Evolutionary conservation across 495 filamentous ascomycete species (phyloP), one percentile per base, ranked within the genome.

Genomic region (Trichoderma gamsii): DNA sequence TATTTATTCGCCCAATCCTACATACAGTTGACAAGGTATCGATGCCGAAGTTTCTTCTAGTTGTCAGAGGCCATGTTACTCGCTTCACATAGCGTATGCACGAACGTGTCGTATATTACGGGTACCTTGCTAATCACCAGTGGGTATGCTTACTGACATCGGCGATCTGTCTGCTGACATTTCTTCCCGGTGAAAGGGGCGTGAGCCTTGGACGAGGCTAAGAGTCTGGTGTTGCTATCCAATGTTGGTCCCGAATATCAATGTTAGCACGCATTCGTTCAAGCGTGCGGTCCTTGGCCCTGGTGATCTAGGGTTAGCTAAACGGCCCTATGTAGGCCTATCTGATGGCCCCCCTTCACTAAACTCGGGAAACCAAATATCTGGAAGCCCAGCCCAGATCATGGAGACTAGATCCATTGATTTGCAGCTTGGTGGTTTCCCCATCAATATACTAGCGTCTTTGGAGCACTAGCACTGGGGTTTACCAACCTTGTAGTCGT

Each of bases 131-230:
- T 21, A 32, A 25, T n/a, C 21, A 21, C 4, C 25, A 61, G 56
- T 16, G n/a, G 56, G 56, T 21, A 11, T 32, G 56, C 56, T 32
- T 61, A 25, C 56, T 61, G 56, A 32, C 56, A 29, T 61, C 56
- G 56, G 25, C 56, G 56, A 61, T 27, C 27, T 29, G 56, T 61
- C 27, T 61, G 56, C 56, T 32, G 25, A 61, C 56, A 32, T 4
- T 2, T 61, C n/a, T 61, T 61, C 25, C 27, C 9, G 27, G n/a
- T 11, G 13, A 61, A 61, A 18, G 56, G 56, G 56, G 56, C 56
- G 56, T 21, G 21, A 61, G 56, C 56, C 56, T 13, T 61, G 56
- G 4, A 32, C 23, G 32, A 61, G 11, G 8, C 49, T 16, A 52
- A 52, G 5, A 6, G 18, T 23, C 7, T n/a, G 18, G 49, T 18